Evolutionary conservation across 176 grass and related monocot genomes (phyloP), one percentile per base, ranked within the genome.

Genomic region (Juncus inflexus): DNA sequence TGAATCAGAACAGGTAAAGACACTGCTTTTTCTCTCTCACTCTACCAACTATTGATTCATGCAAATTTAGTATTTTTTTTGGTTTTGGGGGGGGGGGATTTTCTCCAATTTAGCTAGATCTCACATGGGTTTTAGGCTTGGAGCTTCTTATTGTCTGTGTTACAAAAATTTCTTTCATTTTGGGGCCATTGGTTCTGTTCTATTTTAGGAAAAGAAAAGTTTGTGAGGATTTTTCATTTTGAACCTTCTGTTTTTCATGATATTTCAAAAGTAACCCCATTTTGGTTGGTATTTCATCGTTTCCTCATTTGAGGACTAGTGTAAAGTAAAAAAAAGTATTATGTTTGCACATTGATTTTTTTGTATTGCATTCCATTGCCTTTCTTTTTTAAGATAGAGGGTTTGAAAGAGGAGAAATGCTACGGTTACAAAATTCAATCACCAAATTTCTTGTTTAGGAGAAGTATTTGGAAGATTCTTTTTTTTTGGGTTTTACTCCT

Each of bases 1-100:
- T 58, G 53, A 8, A 71, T 71, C 67, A 71, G 42, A 58, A 9
- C 53, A 71, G 67, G 67, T 71, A 71, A 42, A 57, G 36, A 59
- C 4, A 51, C 15, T 11, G 12, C 9, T 19, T 71, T 5, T 19
- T 10, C 28, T 19, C 28, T 19, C 12, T 7, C 35, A 14, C 52
- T 28, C 3, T 40, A 52, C 13, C 54, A 56, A 35, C 11, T 58
- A 56, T 28, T 7, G 53, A 58, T 43, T 70, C 36, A 7, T 59
- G 37, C 54, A 42, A 14, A 45, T 9, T 43, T 28, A 38, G 10
- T 55, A 28, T 28, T 35, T 15, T 70, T 37, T 55, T 2, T 10
- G 39, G 2, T 55, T 35, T 39, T 9, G 52, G 3, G 3, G 3
- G 4, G 43, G 43, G 43, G 43, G 43, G n/a, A 15, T 70, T 41